phyloP scores from a whole-genome alignment of 2,329 filamentous ascomycete genomes.

The Nemania bipapillata region DNA sequence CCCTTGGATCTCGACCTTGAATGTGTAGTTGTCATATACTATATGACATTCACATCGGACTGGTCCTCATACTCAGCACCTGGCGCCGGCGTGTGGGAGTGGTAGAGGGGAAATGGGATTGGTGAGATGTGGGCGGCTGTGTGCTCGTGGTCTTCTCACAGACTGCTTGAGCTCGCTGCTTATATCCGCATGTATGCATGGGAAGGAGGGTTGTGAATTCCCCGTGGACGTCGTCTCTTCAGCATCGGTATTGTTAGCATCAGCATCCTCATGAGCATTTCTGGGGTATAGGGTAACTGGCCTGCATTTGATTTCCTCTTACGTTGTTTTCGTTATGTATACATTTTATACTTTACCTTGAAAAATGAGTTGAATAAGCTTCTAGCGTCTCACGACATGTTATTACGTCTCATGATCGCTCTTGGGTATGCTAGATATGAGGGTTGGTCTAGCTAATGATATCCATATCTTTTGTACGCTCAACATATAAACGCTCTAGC shows the following conservation, averaged over 20 bases:
- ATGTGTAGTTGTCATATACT: constrained; percentile 22
- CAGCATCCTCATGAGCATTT: constrained; percentile 21
- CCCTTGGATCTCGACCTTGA: constrained; percentile 42
- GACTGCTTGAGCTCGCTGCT: constrained; percentile 41
- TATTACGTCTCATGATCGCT: neutral
- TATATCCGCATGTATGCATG: constrained; percentile 15
- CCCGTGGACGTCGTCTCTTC: neutral
- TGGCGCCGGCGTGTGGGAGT: constrained; percentile 32
- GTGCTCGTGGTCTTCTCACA: constrained; percentile 39
- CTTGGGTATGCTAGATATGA: neutral
- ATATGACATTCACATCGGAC: constrained; percentile 35
- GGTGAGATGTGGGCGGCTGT: constrained; percentile 28
- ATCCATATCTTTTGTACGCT: too few species aligned
- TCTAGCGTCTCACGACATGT: neutral
- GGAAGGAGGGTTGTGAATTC: neutral
- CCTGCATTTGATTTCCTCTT: neutral
- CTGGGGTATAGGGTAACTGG: neutral
- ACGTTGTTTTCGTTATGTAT: neutral
- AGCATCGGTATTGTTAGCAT: constrained; percentile 16
- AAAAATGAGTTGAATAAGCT: neutral
- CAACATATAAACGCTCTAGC: too few species aligned
- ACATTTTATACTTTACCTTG: neutral
- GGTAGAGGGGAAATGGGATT: neutral
- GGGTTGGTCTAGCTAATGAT: neutral
- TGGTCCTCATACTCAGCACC: constrained; percentile 43